Evolutionary conservation across 129 eudicot genomes (phyloP), one percentile per base, ranked within the genome.

Genomic region (Artemisia annua): DNA sequence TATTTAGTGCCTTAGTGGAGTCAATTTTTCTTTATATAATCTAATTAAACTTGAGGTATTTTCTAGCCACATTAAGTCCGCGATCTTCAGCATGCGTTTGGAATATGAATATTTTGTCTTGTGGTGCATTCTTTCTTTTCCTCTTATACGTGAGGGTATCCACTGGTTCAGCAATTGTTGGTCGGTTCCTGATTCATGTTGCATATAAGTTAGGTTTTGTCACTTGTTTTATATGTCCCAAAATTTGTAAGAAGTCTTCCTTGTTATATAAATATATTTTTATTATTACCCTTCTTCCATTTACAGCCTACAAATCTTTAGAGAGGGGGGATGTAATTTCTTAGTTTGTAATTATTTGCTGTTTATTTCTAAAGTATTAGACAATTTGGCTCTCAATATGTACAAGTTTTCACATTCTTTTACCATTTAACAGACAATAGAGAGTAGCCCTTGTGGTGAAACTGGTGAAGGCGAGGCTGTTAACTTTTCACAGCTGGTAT

Each of bases 371-470:
- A 3, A 39, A 22, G 32, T 24, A 46, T 48, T 48, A 1, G 20
- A 2, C 39, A 24, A 32, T 73, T 30, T 63, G 49, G 53, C 19
- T 28, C 28, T 17, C 18, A 74, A 16, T 52, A 48, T 35, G 30
- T 43, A 61, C 50, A 16, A 30, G 7, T 26, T 74, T 62, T 17
- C 26, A 13, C 72, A 8, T 68, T 72, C 11, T 66, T 73, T 46
- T 67, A 19, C 65, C 75, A 81, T 63, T 79, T 46, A 69, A 75
- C 90, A 94, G 97, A 90, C 99, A 48, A 81, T 90, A 74, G 99
- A 94, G 87, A 94, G 99, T 71, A 94, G 97, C 79, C 89, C 96
- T 48, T 90, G 88, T 78, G 95, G 96, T 65, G 94, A 85, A 75
- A 75, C 86, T 64, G 64, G 76, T 75, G 99, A 83, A 86, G 89